These are phyloP conservation scores for Fusarium burgessii DNA, from an alignment of 2,329 filamentous ascomycete genomes.

Conservation along the genomic window DNA sequence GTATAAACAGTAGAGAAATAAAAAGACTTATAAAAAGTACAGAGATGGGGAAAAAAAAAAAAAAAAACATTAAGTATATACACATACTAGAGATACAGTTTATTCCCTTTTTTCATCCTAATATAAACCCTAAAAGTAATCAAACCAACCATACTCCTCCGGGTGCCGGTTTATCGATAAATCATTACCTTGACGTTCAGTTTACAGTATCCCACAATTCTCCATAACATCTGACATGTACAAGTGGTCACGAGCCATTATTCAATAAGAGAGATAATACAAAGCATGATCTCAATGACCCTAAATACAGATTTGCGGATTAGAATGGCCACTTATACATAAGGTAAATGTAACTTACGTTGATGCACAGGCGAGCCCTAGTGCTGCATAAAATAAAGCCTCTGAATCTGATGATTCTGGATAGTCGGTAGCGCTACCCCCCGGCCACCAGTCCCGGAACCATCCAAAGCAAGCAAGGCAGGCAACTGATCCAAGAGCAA, in stretches of 20 bases:
- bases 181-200: not conserved
- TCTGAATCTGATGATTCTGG: not conserved
- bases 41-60: too few species aligned
- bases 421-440: not conserved
- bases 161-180: not conserved
- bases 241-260: not conserved
- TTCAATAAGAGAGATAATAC: not conserved
- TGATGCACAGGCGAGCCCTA: not conserved
- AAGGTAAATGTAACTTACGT: not conserved
- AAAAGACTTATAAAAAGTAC: too few species aligned
- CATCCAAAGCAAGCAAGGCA: not conserved
- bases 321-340: fast-evolving
- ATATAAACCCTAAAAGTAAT: not conserved
- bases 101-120: not conserved
- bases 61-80: too few species aligned
- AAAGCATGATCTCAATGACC: not conserved
- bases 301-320: not conserved
- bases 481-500: not conserved
- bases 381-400: not conserved
- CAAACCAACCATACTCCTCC: not conserved
- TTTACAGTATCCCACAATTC: not conserved
- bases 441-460: not conserved
- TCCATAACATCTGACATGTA: not conserved
- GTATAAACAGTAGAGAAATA: too few species aligned
- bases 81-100: fast-evolving